Evolutionary conservation across 2,329 filamentous ascomycete species (phyloP), one percentile per base, ranked within the genome.

Genomic region (Curvularia sp.): DNA sequence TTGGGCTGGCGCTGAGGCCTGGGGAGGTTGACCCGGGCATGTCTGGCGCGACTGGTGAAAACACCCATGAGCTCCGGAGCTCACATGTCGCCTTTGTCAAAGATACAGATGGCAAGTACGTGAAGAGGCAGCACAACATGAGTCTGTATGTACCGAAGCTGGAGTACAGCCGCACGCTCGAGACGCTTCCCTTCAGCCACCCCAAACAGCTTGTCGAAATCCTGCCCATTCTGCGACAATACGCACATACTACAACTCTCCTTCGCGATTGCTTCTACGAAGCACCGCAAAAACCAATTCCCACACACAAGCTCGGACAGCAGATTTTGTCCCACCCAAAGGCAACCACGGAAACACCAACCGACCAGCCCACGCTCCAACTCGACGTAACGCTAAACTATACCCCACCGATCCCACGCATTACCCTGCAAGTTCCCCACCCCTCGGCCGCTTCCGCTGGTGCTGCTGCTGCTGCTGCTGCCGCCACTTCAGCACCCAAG

Each of bases 181-280:
- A 84, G 0, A 86, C 89, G 55, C 81, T 95, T 31, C 87, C 90
- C 0, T 94, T 96, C 70, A 86, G 87, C 2, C 92, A 96, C 69
- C 92, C 92, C 0, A 85, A 87, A 49, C 91, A 96, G 71, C 79
- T 96, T 4, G 80, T 93, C 6, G 83, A 86, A 53, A 86, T 93
- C 71, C 81, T 96, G n/a, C 90, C 91, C 0, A 65, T 65, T 3
- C 62, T 95, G 15, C 83, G 92, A 13, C 91, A 95, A 73, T 95
- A 92, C 70, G 89, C 89, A 0, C 87, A 90, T 64, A 79, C 92
- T 4, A 86, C 86, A 1, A 85, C 82, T 0, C 76, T 95, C 2
- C 81, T 94, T 3, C 79, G 83, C 55, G 86, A 85, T 49, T 86
- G 84, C 56, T 90, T 92, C 68, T 63, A 59, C 53, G 57, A 64